Percentiles rank a stretch among this genome's conserved stretches.
Conservation (phyloP, 441 rosid species). For the Lepidium campestre region DNA sequence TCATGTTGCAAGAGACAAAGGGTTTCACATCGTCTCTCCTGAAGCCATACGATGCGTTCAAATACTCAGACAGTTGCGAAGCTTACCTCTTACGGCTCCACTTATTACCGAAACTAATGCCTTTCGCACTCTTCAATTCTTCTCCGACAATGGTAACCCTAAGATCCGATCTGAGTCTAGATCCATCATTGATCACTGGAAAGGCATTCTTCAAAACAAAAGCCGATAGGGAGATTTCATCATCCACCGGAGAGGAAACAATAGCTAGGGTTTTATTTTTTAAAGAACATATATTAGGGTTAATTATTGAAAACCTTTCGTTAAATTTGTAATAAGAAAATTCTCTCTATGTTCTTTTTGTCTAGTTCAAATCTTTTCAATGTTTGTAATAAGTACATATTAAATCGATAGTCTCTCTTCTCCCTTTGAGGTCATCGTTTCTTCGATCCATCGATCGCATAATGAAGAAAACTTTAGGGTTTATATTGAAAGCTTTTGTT, state of each 20-base stretch:
- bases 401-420: too few relatives aligned
- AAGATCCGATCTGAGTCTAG: constrained; percentile 12
- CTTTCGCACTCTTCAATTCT: not conserved
- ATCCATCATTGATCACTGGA: constrained; percentile 11
- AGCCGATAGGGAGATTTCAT: not conserved
- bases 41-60: constrained; percentile 10
- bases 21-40: constrained; percentile 12
- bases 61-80: constrained; percentile 4
- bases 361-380: too few relatives aligned
- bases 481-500: too few relatives aligned
- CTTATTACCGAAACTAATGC: not conserved
- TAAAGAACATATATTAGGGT: not conserved
- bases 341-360: not conserved
- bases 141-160: constrained; percentile 19
- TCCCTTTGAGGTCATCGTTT: too few relatives aligned
- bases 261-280: not conserved
- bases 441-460: too few relatives aligned
- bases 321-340: not conserved
- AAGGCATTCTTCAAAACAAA: not conserved
- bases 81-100: constrained; percentile 2
- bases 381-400: too few relatives aligned
- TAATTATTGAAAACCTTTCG: not conserved
- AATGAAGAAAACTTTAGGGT: too few relatives aligned
- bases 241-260: not conserved
- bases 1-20: constrained; percentile 15